Conservation (phyloP, 2,329 filamentous ascomycete species). For the Herpotrichia juniperi region DNA sequence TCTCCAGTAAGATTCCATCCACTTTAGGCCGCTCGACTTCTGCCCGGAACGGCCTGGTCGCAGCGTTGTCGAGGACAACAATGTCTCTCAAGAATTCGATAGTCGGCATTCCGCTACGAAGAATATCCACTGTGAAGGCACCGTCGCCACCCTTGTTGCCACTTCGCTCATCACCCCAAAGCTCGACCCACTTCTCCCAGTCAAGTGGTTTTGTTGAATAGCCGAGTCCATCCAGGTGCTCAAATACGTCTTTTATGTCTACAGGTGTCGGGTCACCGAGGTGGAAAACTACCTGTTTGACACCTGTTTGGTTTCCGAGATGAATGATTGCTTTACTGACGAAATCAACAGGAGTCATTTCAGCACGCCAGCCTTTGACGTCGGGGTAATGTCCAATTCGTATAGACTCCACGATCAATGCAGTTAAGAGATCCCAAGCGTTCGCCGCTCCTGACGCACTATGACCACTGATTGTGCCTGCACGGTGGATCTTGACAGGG, state of each 20-base stretch:
- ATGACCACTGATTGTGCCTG: conserved; percentile 80
- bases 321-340: conserved; percentile 76
- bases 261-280: conserved; percentile 75
- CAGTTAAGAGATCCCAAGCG: conserved; percentile 77
- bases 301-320: conserved; percentile 67
- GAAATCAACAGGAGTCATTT: conserved; percentile 86
- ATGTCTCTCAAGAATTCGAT: conserved; percentile 73
- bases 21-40: conserved; percentile 71
- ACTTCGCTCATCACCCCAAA: conserved; percentile 75
- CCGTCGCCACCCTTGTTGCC: conserved; percentile 69
- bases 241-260: conserved; percentile 69
- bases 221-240: conserved; percentile 68
- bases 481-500: conserved; percentile 73
- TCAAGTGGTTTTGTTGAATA: conserved; percentile 70
- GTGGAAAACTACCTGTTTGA: conserved; percentile 72
- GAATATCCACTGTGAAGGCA: conserved; percentile 78
- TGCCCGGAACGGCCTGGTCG: conserved; percentile 66
- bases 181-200: conserved; percentile 75
- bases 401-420: conserved; percentile 77
- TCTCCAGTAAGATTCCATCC: conserved; percentile 73
- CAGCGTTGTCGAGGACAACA: conserved; percentile 74
- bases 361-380: conserved; percentile 75
- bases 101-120: conserved; percentile 80
- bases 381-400: conserved; percentile 73
- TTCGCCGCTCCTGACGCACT: conserved; percentile 77